Base-by-base conservation (phyloP, 768 basidiomycete species). In the Porphyrellus cyaneotinctus region DNA sequence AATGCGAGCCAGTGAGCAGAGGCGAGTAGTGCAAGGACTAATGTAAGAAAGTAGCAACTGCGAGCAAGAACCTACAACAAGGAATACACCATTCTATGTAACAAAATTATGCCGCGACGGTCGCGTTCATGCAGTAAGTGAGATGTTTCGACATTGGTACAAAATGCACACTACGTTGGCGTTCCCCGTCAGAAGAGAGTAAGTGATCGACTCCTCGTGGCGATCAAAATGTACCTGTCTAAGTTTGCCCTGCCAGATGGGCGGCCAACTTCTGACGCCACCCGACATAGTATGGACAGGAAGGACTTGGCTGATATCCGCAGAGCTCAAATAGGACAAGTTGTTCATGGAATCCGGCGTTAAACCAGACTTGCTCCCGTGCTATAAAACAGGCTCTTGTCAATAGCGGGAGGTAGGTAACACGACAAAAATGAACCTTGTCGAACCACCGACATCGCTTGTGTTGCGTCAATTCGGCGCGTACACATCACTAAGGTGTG, bases 331-430 rank as follows among this genome's bases (percentile, higher is more conserved):
- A 89, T 43, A 90, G 72, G 31, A 87, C 82, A 24, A 90, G 78
- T 59, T 90, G 87, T 70, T 88, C 85, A 52, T 85, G 82, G 68
- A 89, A 88, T 39, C 87, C 87, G n/a, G 84, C 79, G 56, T 82
- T 86, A 54, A 82, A 79, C 86, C 87, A 88, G 47, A 88, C 85
- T 62, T 88, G 85, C 67, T 87, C 82, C 44, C 87, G 84, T 43
- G 80, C 87, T 88, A 59, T 36, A 14, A 32, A 46, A 22, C 15
- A 26, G 33, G 15, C 13, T 56, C 30, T 8, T 32, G 15, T 56
- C 24, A 57, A 51, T 51, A 31, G 33, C 33, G 18, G 20, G 37
- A 15, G 18, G 57, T 44, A 18, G 52, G 13, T 53, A 38, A 48
- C 35, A 47, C 23, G 53, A 38, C 17, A 32, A 33, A 23, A 35